A percentile compares a stretch with the other conserved stretches of the same genome.
Evolutionary conservation across 495 filamentous ascomycete species (phyloP).

Genomic region (Neurospora terricola): DNA sequence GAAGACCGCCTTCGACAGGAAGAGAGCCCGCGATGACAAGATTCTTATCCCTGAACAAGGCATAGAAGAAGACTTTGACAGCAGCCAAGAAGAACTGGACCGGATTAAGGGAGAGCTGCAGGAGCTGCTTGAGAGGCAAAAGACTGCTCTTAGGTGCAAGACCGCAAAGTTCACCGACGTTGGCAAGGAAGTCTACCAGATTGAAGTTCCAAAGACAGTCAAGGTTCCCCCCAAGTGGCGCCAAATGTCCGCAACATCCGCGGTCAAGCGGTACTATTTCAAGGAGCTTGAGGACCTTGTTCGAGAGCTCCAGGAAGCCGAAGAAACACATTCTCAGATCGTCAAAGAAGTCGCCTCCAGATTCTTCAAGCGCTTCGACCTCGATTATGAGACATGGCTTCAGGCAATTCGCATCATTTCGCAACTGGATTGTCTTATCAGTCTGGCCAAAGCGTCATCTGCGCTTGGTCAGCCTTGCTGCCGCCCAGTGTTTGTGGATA

Average conservation of each 20-base stretch:
- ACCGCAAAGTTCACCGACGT: slow-evolving; percentile 79
- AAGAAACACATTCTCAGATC: slow-evolving; percentile 90
- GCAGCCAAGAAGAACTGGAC: slow-evolving; percentile 67
- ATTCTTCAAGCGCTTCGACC: slow-evolving; percentile 81
- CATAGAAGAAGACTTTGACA: slow-evolving; percentile 88
- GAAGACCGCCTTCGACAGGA: slow-evolving; percentile 87
- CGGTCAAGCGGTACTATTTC: slow-evolving; percentile 92
- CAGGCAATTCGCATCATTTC: slow-evolving; percentile 76
- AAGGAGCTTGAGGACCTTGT: slow-evolving; percentile 72
- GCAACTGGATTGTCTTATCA: slow-evolving; percentile 91
- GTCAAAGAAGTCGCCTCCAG: slow-evolving; percentile 75
- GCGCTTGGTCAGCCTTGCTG: slow-evolving; percentile 80
- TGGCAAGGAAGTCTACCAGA: slow-evolving; percentile 94
- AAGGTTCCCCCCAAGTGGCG: slow-evolving; percentile 85
- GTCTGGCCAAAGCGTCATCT: slow-evolving; percentile 77
- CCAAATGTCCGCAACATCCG: slow-evolving; percentile 88
- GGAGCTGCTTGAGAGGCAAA: slow-evolving; percentile 56
- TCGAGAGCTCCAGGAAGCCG: slow-evolving; percentile 78
- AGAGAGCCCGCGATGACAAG: slow-evolving; percentile 62
- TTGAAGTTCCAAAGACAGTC: slow-evolving; percentile 80
- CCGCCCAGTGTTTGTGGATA: slow-evolving; percentile 74
- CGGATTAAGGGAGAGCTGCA: slow-evolving; percentile 63
- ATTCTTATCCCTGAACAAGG: slow-evolving; percentile 76
- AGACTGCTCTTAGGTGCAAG: slow-evolving; percentile 51
- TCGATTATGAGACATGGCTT: slow-evolving; percentile 81